Percentiles rank a stretch among this genome's conserved stretches.
phyloP scores from a whole-genome alignment of 371 early-diverging fungal species.

The Zancudomyces culisetae region DNA sequence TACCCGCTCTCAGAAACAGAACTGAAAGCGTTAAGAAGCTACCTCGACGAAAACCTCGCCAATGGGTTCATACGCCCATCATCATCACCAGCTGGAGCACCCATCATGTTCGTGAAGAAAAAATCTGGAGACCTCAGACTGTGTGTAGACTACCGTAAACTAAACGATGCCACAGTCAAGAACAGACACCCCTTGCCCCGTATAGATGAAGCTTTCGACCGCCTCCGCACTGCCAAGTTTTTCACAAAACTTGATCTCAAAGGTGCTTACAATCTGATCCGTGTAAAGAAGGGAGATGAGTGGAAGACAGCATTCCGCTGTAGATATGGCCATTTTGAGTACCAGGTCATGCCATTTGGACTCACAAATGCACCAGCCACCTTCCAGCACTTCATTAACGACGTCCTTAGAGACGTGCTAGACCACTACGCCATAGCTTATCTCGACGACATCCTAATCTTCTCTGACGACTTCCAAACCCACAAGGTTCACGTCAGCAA shows the following conservation, averaged over 20 bases:
- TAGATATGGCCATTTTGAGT: conserved; percentile 15
- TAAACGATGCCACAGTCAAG: conserved; percentile 24
- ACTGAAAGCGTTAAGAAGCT: too few relatives aligned
- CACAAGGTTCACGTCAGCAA: conserved; percentile 21
- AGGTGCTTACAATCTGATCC: conserved; percentile 10
- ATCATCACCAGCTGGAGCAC: conserved; percentile 9
- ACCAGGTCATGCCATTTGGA: conserved; percentile 22
- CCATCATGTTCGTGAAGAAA: conserved; percentile 27
- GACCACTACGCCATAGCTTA: neutral
- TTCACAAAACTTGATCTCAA: conserved; percentile 27
- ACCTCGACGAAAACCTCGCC: too few relatives aligned
- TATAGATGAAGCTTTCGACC: conserved; percentile 22
- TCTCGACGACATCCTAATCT: conserved; percentile 26
- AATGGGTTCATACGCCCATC: conserved; percentile 5
- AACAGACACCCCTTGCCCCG: conserved; percentile 24
- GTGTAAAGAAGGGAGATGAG: conserved; percentile 5
- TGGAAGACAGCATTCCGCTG: conserved; percentile 24
- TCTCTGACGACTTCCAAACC: conserved; percentile 22
- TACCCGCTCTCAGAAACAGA: too few relatives aligned
- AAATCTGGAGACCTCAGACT: too few relatives aligned
- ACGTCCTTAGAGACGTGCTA: neutral
- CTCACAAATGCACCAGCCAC: too few relatives aligned
- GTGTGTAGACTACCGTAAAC: conserved; percentile 22
- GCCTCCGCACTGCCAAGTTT: too few relatives aligned
- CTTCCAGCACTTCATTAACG: neutral